These are phyloP conservation scores for Solanum ossicruentum DNA, from an alignment of 257 asterid species.

Conservation along the genomic window DNA sequence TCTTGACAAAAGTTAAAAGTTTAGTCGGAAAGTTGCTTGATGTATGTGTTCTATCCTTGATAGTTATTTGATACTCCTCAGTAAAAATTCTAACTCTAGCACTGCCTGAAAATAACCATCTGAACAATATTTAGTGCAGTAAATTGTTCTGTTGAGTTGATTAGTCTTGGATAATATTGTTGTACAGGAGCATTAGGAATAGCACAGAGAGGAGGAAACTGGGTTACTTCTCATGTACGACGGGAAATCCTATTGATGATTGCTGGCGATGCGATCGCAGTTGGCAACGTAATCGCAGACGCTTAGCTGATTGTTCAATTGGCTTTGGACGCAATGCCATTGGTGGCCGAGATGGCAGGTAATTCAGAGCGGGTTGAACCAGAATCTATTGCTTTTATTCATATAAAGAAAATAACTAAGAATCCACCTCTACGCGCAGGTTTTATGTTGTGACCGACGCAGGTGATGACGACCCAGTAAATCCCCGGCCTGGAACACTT, in stretches of 20 bases:
- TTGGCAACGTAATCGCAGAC: conserved; percentile 64
- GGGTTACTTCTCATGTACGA: conserved; percentile 63
- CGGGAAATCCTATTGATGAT: conserved; percentile 80
- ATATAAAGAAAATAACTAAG: background rate
- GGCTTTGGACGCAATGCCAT: conserved; percentile 85
- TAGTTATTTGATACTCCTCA: no score
- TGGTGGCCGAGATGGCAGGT: conserved; percentile 73
- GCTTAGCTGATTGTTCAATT: conserved; percentile 68
- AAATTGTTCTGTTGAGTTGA: background rate
- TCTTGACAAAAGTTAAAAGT: no score
- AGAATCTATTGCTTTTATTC: background rate
- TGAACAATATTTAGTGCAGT: background rate
- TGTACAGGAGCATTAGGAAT: conserved; percentile 49
- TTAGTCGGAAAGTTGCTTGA: no score
- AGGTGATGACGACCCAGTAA: conserved; percentile 47
- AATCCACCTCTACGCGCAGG: background rate
- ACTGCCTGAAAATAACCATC: no score
- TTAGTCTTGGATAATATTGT: background rate
- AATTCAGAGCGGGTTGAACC: background rate
- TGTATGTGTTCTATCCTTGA: no score
- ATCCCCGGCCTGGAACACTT: conserved; percentile 81
- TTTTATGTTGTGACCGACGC: conserved; percentile 63
- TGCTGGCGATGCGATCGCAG: conserved; percentile 81
- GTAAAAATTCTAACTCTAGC: no score
- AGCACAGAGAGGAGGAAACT: conserved; percentile 66